Percentiles rank a stretch among this genome's conserved stretches.
phyloP scores from a whole-genome alignment of 2,329 filamentous ascomycete species.

The Clarireedia hainanense region DNA sequence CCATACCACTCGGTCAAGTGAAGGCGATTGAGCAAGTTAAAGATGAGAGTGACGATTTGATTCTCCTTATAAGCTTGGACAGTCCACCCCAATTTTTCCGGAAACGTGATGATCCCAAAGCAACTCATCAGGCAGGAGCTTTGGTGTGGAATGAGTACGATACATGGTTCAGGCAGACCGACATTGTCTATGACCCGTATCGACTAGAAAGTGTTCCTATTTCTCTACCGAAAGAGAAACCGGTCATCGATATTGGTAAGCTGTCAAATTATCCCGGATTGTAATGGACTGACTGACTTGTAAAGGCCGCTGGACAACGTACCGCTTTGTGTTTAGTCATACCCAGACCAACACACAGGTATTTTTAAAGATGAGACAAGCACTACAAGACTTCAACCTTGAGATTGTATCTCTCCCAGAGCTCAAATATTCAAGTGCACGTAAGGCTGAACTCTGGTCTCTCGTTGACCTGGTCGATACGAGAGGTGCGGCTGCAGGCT shows the following conservation, averaged over 20 bases:
- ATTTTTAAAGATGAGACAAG: conserved; percentile 17
- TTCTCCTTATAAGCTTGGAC: conserved; percentile 40
- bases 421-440: conserved; percentile 36
- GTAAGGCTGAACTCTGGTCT: conserved; percentile 35
- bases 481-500: conserved; percentile 11
- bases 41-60: conserved; percentile 27
- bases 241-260: conserved; percentile 50
- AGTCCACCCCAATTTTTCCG: conserved; percentile 35
- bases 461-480: conserved; percentile 29
- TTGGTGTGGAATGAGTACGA: conserved; percentile 47
- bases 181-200: conserved; percentile 43
- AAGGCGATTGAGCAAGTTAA: conserved; percentile 36
- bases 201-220: conserved; percentile 32
- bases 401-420: conserved; percentile 35
- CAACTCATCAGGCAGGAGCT: conserved; percentile 35
- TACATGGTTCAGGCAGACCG: conserved; percentile 56
- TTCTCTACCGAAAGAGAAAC: conserved; percentile 38
- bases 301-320: conserved; percentile 54
- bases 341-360: conserved; percentile 17
- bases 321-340: conserved; percentile 41
- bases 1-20: conserved; percentile 35
- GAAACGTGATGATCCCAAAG: conserved; percentile 24
- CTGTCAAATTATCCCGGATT: background rate
- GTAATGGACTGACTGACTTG: conserved; percentile 4
- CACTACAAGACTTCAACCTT: conserved; percentile 67